Percentiles rank a stretch among this genome's conserved stretches.
These are phyloP conservation scores for Suillus decipiens DNA, from an alignment of 768 basidiomycete species.

Conservation along the genomic window DNA sequence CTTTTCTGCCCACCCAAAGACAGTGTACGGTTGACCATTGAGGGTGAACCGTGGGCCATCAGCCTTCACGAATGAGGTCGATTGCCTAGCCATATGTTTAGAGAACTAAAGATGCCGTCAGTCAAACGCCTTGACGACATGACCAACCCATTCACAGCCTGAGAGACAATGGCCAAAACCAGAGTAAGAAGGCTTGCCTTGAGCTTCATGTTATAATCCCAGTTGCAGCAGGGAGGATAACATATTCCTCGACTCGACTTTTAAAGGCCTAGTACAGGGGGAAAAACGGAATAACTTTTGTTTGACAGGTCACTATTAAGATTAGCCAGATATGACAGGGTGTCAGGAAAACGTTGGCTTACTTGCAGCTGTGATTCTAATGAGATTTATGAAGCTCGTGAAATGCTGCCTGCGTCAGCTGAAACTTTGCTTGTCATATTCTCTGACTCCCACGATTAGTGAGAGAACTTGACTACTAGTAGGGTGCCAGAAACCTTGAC, in stretches of 20 bases:
- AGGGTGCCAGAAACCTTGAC: too few species aligned
- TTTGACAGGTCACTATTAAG: neutral
- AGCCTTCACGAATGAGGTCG: constrained; percentile 43
- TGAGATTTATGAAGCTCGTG: too few species aligned
- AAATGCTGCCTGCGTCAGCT: too few species aligned
- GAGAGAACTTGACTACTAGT: too few species aligned
- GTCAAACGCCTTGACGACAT: neutral
- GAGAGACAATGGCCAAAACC: constrained; percentile 13
- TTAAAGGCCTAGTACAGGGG: neutral
- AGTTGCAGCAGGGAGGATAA: neutral
- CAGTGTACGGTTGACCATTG: constrained; percentile 49
- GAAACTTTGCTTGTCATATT: too few species aligned
- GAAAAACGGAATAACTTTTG: neutral
- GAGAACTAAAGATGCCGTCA: constrained; percentile 10
- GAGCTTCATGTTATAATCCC: constrained; percentile 14
- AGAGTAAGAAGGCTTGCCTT: constrained; percentile 10
- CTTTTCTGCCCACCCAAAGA: constrained; percentile 48
- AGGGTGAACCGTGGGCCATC: constrained; percentile 56
- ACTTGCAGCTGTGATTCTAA: too few species aligned
- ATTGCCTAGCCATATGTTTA: constrained; percentile 8
- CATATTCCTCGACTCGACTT: neutral
- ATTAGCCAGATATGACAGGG: neutral
- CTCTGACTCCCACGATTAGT: too few species aligned
- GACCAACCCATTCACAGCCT: constrained; percentile 8
- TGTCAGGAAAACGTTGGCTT: too few species aligned